Evolutionary conservation across 2,329 filamentous ascomycete species (phyloP), one percentile per base, ranked within the genome.

Genomic region (Neofusicoccum laricinum): DNA sequence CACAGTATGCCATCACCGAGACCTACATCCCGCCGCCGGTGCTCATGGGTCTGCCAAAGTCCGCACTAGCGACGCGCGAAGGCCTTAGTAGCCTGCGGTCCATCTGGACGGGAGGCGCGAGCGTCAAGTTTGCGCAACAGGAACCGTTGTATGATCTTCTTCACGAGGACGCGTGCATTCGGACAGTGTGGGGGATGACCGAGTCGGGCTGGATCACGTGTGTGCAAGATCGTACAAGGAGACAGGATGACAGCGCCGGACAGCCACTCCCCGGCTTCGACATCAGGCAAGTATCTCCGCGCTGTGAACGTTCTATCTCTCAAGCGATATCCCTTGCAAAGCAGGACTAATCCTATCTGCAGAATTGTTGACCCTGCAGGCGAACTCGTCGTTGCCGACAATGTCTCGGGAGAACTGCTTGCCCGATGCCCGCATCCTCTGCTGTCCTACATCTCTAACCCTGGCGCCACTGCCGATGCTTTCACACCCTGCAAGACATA

Each of bases 171-270:
- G 80, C 81, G 0, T 73, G 75, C 17, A 76, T 84, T 14, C 75
- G 75, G 10, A 81, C 83, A 65, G 76, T 84, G 41, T 86, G 81
- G 79, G 84, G 84, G 1, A 84, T 85, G 80, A 85, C 84, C 0
- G 84, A 86, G 66, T 71, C 71, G 2, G 71, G 77, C 71, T 68
- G 84, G 84, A 63, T 77, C 73, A 68, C 76, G 68, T 45, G 38
- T 32, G 50, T 55, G 11, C 59, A 53, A 21, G 64, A 63, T 45
- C 34, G 45, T 41, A 41, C 43, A 63, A 55, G 51, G 30, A 17
- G 58, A 4, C 19, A 51, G 21, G 63, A 64, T 36, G 63, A 64
- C 63, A 64, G 53, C 46, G 64, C 57, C 45, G 64, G 64, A 1
- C 57, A 62, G 15, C 32, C 40, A 19, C 34, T 65, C 6, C 17